These are phyloP conservation scores for Nannochloropsis granulata DNA, from an alignment of 108 stramenopile genomes.

Conservation along the genomic window DNA sequence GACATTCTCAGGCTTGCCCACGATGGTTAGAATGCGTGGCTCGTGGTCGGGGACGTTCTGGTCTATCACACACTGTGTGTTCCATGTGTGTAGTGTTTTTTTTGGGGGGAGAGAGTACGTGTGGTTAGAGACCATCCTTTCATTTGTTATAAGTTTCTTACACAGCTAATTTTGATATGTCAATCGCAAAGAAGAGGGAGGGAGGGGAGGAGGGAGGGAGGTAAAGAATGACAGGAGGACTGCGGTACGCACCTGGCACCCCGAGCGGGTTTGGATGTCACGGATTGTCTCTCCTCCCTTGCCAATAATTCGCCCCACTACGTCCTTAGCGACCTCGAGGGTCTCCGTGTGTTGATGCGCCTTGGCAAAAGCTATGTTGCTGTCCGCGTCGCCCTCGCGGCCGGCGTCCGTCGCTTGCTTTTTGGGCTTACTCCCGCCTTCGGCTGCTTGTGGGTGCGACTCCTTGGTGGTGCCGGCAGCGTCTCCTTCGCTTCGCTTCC, in stretches of 20 bases:
- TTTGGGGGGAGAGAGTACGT: too few relatives aligned
- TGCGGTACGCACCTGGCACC: neutral
- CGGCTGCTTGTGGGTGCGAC: too few relatives aligned
- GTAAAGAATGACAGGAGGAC: too few relatives aligned
- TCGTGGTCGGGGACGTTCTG: constrained; percentile 12
- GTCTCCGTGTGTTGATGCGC: neutral
- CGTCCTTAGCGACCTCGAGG: neutral
- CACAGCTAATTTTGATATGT: too few relatives aligned
- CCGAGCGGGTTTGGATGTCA: constrained; percentile 5
- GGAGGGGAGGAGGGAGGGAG: too few relatives aligned
- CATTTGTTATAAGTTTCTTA: too few relatives aligned
- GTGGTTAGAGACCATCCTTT: too few relatives aligned
- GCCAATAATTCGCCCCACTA: constrained; percentile 17
- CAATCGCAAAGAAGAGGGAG: too few relatives aligned
- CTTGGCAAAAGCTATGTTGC: neutral
- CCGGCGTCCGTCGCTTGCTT: neutral
- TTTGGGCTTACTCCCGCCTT: neutral
- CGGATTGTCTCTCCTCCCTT: constrained; percentile 11
- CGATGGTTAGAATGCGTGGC: neutral
- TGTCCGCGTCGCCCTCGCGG: neutral
- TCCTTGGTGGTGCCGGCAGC: too few relatives aligned
- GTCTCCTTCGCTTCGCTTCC: too few relatives aligned
- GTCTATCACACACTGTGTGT: neutral
- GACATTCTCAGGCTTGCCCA: neutral
- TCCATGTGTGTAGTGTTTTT: too few relatives aligned